Conservation (phyloP, 257 asterid genomes). For the Anisodus acutangulus region DNA sequence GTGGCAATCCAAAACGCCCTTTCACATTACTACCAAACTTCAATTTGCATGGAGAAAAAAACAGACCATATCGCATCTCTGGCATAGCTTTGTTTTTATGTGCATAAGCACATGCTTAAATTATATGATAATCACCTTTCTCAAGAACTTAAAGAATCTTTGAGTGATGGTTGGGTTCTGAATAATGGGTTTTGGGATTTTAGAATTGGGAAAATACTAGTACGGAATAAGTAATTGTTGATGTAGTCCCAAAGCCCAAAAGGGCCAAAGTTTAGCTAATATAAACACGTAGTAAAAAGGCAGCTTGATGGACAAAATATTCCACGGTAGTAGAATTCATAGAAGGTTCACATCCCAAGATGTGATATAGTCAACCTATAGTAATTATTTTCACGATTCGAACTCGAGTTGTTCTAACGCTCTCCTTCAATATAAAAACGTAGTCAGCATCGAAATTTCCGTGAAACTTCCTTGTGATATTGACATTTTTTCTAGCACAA, state of each 20-base stretch:
- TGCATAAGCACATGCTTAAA: neutral
- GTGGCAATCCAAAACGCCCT: neutral
- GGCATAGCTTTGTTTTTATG: neutral
- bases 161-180: neutral
- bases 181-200: neutral
- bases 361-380: too few species aligned
- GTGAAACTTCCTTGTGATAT: conserved; percentile 43
- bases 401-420: too few species aligned
- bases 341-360: too few species aligned
- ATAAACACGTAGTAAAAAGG: neutral
- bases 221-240: neutral
- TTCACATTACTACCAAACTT: too few species aligned
- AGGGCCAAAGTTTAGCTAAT: neutral
- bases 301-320: too few species aligned
- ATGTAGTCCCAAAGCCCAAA: neutral
- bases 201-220: neutral
- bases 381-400: too few species aligned
- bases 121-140: too few species aligned
- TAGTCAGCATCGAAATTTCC: conserved; percentile 42
- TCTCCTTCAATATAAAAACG: too few species aligned
- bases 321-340: too few species aligned
- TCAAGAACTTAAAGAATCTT: too few species aligned
- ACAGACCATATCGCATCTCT: too few species aligned
- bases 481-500: neutral
- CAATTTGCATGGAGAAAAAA: too few species aligned